Conservation (phyloP, 2,329 filamentous ascomycete genomes). For the Talaromyces sp. region DNA sequence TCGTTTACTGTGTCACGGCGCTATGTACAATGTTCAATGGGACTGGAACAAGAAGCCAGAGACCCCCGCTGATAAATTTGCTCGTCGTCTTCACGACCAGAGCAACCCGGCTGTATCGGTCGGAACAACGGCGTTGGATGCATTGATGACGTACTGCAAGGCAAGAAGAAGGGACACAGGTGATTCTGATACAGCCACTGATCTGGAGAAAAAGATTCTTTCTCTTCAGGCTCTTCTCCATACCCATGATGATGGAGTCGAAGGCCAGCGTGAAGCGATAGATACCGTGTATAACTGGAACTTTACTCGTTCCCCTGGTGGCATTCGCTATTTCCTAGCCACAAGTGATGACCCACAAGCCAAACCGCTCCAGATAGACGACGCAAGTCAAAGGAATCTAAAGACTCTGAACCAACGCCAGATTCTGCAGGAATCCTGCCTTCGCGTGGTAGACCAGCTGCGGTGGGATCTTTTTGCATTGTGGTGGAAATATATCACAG, state of each 20-base stretch:
- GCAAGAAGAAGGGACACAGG: neutral
- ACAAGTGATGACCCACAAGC: neutral
- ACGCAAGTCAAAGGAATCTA: neutral
- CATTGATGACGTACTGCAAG: neutral
- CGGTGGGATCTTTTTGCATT: conserved; percentile 40
- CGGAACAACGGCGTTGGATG: neutral
- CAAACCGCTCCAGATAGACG: neutral
- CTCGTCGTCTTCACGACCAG: neutral
- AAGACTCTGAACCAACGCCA: neutral
- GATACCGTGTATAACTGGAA: conserved; percentile 16
- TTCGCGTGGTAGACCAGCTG: conserved; percentile 16
- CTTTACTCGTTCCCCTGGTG: conserved; percentile 4
- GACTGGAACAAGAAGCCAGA: conserved; percentile 23
- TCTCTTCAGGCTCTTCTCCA: conserved; percentile 10
- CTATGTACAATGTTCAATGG: conserved; percentile 38
- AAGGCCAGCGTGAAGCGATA: conserved; percentile 13
- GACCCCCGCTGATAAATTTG: conserved; percentile 26
- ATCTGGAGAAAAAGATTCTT: neutral
- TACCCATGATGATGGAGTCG: conserved; percentile 15
- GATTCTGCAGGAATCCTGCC: neutral
- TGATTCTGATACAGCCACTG: neutral
- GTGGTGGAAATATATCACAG: conserved; percentile 39
- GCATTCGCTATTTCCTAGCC: neutral
- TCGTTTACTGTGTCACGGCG: conserved; percentile 28
- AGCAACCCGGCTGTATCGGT: neutral